A percentile compares a stretch with the other conserved stretches of the same genome.
These are phyloP conservation scores for Colletotrichum neosansevieriae DNA, from an alignment of 2,329 filamentous ascomycete genomes.

Conservation along the genomic window DNA sequence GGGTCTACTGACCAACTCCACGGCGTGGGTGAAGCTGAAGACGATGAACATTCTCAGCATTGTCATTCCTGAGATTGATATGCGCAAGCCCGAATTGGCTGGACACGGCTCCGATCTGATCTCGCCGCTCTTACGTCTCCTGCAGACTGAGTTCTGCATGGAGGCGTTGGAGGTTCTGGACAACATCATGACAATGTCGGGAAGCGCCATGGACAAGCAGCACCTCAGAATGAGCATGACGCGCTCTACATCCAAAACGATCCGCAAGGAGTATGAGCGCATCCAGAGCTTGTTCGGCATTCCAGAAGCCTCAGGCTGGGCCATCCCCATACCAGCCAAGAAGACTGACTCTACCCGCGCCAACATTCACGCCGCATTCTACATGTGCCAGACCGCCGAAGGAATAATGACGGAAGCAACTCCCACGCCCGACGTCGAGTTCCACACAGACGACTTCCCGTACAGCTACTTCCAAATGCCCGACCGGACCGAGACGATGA, in stretches of 20 bases:
- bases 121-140: constrained; percentile 86
- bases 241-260: constrained; percentile 83
- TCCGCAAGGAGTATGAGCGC: constrained; percentile 93
- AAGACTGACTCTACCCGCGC: constrained; percentile 88
- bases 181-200: constrained; percentile 94
- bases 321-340: constrained; percentile 90
- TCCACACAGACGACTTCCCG: constrained; percentile 89
- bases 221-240: constrained; percentile 99
- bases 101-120: constrained; percentile 95
- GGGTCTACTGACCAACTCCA: constrained; percentile 88
- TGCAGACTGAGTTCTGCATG: constrained; percentile 95
- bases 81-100: constrained; percentile 90
- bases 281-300: constrained; percentile 97
- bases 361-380: constrained; percentile 97
- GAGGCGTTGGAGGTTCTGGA: constrained; percentile 93
- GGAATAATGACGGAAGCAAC: constrained; percentile 69
- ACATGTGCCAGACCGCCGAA: constrained; percentile 83
- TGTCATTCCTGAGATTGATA: constrained; percentile 90
- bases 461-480: constrained; percentile 80
- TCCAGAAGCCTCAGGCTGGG: constrained; percentile 95
- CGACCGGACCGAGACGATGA: constrained; percentile 89
- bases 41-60: constrained; percentile 91
- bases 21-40: constrained; percentile 91
- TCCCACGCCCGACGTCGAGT: constrained; percentile 88
- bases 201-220: constrained; percentile 91